Base-by-base conservation (phyloP, 768 basidiomycete genomes). In the Tubosaeta brunneosetosa region DNA sequence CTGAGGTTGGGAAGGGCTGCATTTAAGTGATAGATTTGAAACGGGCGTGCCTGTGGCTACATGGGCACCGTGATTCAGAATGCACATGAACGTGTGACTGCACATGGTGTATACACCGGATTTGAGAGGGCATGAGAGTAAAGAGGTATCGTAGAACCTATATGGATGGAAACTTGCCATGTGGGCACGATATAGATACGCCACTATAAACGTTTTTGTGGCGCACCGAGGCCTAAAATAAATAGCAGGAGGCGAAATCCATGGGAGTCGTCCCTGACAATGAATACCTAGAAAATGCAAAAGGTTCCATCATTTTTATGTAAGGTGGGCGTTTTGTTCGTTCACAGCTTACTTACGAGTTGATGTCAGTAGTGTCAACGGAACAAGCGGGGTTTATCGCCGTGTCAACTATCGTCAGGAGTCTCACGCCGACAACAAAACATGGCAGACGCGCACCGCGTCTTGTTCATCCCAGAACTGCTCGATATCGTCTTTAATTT, bases 391-490 rank as follows among this genome's bases (percentile, higher is more conserved):
- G 29, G 29, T 29, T 29, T 29, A 29, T 29, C 6, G 6, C 29
- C 29, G 29, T 29, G 29, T 6, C 29, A 29, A 29, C 29, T 29
- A 9, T 29, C 29, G 29, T 22, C 29, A 8, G 5, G 13, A 7
- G 7, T 16, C 14, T 25, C 32, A 46, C 32, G 32, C 45, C 5
- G 16, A 29, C 22, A 22, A 19, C 19, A n/a, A 38, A 17, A 17
- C 19, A 47, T 47, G 45, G 3, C 42, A 7, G 22, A 33, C 32
- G 37, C 47, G 9, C 41, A 54, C 29, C 58, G 77, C 33, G 77
- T 80, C 6, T 61, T 85, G 1, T 68, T 62, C 27, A 82, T 84
- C 19, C 80, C 84, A 1, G 84, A 86, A 62, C 74, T 86, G 0
- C 68, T 85, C 22, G 76, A 81, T 47, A 74, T 81, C 63, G 69